Evolutionary conservation across 768 basidiomycete species (phyloP), one percentile per base, ranked within the genome.

Genomic region (Collybia sp.): DNA sequence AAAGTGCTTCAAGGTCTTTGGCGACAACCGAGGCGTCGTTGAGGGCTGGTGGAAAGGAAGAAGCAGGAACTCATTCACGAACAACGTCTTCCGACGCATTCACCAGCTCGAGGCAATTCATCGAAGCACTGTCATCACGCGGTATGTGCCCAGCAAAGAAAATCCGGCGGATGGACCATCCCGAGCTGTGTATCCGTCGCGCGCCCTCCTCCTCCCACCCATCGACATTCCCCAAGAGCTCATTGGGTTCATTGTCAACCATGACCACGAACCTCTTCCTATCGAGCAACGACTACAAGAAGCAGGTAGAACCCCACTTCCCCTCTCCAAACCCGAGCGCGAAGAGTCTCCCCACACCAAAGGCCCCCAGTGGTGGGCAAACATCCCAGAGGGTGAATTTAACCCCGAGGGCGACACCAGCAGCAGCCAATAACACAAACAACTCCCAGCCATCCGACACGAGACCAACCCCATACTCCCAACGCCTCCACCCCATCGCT

Each of bases 21-120:
- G 71, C 0, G 69, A 75, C 58, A 75, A 73, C 59, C 46, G 40
- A 36, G 67, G 70, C 1, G 64, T 75, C 5, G 58, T 73, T 20
- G 58, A 72, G 47, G 69, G 69, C 0, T 75, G 71, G 72, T 66
- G 67, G 64, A 65, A 58, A 19, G 62, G 62, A 0, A 34, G 67
- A 2, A 71, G 70, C 49, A 19, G 62, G 11, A 70, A 71, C 49
- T 9, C 8, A 2, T 32, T 42, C 1, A 54, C 58, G 38, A 71
- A 70, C 18, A 17, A 52, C 0, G 41, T 64, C 37, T 71, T 71
- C 61, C 44, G 52, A n/a, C 33, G 48, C 1, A 45, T 55, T 2
- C 55, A 62, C 30, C 11, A 25, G 1, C 3, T 48, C 32, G 17
- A 19, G 1, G 17, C 9, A 3, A 17, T 16, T 1, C 3, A 12